Evolutionary conservation across 2,329 filamentous ascomycete species (phyloP), one percentile per base, ranked within the genome.

Genomic region (Fusarium kyushuense): DNA sequence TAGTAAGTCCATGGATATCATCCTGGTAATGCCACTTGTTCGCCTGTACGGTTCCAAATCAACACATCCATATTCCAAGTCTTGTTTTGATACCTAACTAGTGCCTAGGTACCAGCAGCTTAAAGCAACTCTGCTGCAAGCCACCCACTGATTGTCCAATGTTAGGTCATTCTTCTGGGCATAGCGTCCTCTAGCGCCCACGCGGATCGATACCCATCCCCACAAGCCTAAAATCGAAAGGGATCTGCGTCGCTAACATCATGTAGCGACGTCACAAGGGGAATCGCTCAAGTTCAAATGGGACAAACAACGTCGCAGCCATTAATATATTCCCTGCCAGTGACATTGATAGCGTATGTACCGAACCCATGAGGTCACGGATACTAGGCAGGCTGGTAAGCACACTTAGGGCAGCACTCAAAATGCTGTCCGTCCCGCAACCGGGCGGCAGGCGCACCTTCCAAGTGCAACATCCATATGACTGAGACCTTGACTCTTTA

Each of bases 191-290:
- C 52, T 65, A 65, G 47, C 54, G 54, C 62, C 62, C 63, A 67
- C 52, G 53, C 36, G 57, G 65, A 25, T 63, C 30, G 45, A 41
- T 52, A 27, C 9, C 65, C 65, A 66, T 57, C 65, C 61, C 65
- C 65, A 51, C 61, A 65, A 58, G 29, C 23, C 47, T 38, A 25
- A 38, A 27, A 32, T 29, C 32, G 9, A n/a, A 25, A 48, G n/a
- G 41, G 65, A 68, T 68, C 65, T 52, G 41, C 61, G 54, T 63
- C 38, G 54, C 61, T 61, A 58, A 49, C 58, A 73, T 74, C 72
- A 74, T 70, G 72, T 59, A 60, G 49, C 67, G 54, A 69, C 54
- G 66, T 74, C 72, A 74, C 68, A 58, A 63, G 63, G 52, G 33
- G 41, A 63, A 32, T 36, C 46, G 36, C 61, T 51, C 58, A 63